Base-by-base conservation (phyloP, 2,329 filamentous ascomycete species). In the Cladorrhinum sp. region DNA sequence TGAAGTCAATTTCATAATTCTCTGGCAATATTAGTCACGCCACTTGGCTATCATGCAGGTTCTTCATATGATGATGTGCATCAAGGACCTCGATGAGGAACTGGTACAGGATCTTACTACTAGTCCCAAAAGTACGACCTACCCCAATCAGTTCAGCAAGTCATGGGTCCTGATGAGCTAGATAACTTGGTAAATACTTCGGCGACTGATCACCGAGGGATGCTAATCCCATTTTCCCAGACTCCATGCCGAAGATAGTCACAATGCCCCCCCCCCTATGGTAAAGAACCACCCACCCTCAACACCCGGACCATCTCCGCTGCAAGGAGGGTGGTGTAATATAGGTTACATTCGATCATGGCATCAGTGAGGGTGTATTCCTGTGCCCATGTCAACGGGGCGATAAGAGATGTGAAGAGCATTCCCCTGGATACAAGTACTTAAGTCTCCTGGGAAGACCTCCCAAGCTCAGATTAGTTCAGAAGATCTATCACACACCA, bases 391-490 rank as follows among this genome's bases (percentile, higher is more conserved):
- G 12, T 36, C 32, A 36, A n/a, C n/a, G n/a, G n/a, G 32, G 12
- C 3, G 16, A 36, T 9, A 13, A 10, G 32, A 36, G n/a, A n/a
- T n/a, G n/a, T n/a, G n/a, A 45, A 18, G n/a, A 45, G 18, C 3
- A 20, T 18, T 7, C n/a, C n/a, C n/a, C n/a, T n/a, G n/a, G 18
- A 45, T 2, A 45, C 2, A 16, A 49, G 23, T 56, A 56, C 32
- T 60, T 60, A 60, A 58, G 52, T 20, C 13, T 13, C 18, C 41
- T 23, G 18, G 12, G 32, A 36, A 25, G 25, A 18, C 36, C 50
- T 49, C 18, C 32, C 45, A 18, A 23, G 22, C 23, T 27, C 22
- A 50, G 13, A 13, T 25, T 50, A 50, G 49, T 27, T 50, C 16
- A 20, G 53, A 45, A 55, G 36, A 22, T 16, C 16, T 22, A 41